Conservation (phyloP, 495 filamentous ascomycete genomes). For the Hyphodiscus hymeniophilus region DNA sequence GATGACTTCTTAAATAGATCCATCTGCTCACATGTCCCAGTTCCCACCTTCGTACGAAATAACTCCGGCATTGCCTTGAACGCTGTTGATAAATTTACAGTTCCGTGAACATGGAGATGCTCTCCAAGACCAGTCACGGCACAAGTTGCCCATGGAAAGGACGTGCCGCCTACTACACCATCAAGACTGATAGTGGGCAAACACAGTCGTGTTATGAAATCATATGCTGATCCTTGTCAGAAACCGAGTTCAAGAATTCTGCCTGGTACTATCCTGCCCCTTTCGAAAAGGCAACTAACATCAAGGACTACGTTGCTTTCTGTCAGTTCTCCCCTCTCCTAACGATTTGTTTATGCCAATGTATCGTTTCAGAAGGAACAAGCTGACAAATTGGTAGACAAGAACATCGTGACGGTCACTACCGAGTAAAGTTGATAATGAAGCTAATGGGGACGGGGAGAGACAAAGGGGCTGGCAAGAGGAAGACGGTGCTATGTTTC, state of each 20-base stretch:
- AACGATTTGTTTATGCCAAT: background rate
- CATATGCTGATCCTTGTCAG: conserved; percentile 26
- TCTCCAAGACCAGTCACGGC: conserved; percentile 39
- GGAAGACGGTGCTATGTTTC: too few species aligned
- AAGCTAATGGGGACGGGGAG: too few species aligned
- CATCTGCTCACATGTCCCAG: conserved; percentile 22
- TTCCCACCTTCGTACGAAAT: background rate
- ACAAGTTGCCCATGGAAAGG: conserved; percentile 66
- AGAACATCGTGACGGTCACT: background rate
- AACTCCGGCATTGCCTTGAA: background rate
- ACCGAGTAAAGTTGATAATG: background rate
- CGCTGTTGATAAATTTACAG: conserved; percentile 19
- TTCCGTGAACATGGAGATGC: conserved; percentile 37
- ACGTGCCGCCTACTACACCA: conserved; percentile 56
- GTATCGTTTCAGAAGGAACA: background rate
- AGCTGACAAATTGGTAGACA: background rate
- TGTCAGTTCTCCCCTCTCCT: conserved; percentile 33
- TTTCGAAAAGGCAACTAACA: conserved; percentile 45
- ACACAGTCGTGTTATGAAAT: background rate
- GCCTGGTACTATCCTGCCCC: conserved; percentile 62
- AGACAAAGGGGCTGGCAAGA: too few species aligned
- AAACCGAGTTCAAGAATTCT: conserved; percentile 46
- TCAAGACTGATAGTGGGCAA: conserved; percentile 46
- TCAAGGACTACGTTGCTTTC: conserved; percentile 60
- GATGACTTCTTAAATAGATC: conserved; percentile 19